Percentiles rank a stretch among this genome's conserved stretches.
Evolutionary conservation across 2,329 filamentous ascomycete species (phyloP).

Genomic region (Cephalotrichum gorgonifer): DNA sequence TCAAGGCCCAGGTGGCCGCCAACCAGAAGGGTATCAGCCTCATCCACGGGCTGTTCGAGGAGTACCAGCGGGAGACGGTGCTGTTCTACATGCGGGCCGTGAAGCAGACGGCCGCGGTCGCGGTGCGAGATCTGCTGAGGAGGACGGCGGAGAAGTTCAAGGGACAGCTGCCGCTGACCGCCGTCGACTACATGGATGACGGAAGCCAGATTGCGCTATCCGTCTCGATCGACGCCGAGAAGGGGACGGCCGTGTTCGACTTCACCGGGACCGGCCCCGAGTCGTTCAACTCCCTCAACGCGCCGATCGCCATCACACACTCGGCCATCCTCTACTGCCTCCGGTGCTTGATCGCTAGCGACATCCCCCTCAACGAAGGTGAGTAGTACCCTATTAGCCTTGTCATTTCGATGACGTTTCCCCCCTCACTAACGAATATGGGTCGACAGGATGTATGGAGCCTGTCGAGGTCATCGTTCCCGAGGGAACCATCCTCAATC

Average conservation of each 20-base stretch:
- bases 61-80: constrained; percentile 68
- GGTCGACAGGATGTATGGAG: constrained; percentile 52
- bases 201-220: constrained; percentile 22
- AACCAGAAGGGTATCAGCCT: constrained; percentile 72
- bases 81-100: constrained; percentile 79
- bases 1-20: constrained; percentile 79
- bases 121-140: not conserved
- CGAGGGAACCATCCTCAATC: constrained; percentile 61
- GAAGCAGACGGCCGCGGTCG: constrained; percentile 62
- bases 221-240: constrained; percentile 17
- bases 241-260: constrained; percentile 23
- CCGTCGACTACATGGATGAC: constrained; percentile 24
- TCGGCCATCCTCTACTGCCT: constrained; percentile 76
- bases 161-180: constrained; percentile 10
- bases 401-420: not conserved
- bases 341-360: constrained; percentile 66
- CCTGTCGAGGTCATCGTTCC: constrained; percentile 69
- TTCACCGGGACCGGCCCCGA: constrained; percentile 24
- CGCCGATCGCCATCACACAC: constrained; percentile 24
- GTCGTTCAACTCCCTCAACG: constrained; percentile 23
- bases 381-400: not conserved
- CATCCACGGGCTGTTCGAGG: constrained; percentile 26
- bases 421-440: not conserved
- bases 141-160: not conserved
- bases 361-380: constrained; percentile 80